Evolutionary conservation across 768 basidiomycete species (phyloP).

Genomic region (Rhodotorula paludigena): DNA sequence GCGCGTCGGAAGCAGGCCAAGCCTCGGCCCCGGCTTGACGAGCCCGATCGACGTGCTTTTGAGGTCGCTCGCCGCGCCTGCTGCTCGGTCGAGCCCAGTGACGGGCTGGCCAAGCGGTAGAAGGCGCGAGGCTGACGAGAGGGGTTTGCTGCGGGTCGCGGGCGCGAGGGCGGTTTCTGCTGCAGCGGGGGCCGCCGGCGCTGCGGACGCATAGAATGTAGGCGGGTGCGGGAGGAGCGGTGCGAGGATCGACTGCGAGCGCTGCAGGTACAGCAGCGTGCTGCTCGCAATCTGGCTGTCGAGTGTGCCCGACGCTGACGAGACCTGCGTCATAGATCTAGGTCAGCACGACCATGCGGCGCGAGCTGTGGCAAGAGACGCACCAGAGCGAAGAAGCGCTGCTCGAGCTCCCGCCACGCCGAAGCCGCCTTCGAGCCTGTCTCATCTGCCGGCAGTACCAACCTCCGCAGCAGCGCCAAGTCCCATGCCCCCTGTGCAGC

Average conservation of each 20-base stretch:
- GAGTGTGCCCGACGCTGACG: no score
- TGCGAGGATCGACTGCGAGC: slow-evolving; percentile 26
- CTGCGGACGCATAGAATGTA: no score
- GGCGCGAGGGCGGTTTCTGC: background rate
- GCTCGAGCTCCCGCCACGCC: background rate
- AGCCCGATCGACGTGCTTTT: slow-evolving; percentile 2
- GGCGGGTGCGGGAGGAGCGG: slow-evolving; percentile 4
- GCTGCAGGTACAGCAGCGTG: slow-evolving; percentile 12
- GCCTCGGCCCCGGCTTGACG: slow-evolving; percentile 20
- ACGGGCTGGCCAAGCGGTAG: slow-evolving; percentile 3
- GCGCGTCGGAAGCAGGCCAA: slow-evolving; percentile 20
- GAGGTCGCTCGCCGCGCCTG: slow-evolving; percentile 6
- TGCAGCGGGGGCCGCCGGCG: background rate
- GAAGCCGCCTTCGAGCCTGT: background rate
- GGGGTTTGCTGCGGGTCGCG: background rate
- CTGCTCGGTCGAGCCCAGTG: no score
- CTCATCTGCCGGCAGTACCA: background rate
- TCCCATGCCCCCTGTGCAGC: slow-evolving; percentile 22
- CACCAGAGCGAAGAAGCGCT: background rate
- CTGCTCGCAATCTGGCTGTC: background rate
- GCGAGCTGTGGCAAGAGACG: background rate
- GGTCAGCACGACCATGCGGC: background rate
- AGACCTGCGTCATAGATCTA: background rate
- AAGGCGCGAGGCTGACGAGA: background rate
- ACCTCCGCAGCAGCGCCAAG: slow-evolving; percentile 2